Evolutionary conservation across 129 eudicot species (phyloP), one percentile per base, ranked within the genome.

Genomic region (Tagetes patula): DNA sequence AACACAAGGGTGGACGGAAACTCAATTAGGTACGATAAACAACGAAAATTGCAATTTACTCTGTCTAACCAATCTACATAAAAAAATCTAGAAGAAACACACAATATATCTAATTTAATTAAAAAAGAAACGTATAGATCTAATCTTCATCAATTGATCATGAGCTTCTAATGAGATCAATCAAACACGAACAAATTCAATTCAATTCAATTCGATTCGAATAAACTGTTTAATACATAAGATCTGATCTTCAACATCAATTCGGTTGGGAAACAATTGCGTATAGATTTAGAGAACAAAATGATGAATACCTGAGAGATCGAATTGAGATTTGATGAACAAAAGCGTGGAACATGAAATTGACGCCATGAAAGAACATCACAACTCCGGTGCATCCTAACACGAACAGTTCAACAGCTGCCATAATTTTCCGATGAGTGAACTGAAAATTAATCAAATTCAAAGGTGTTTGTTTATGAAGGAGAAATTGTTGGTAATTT

Each of bases 311-410:
- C 96, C 96, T 89, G 81, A 89, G 77, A 32, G 87, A 66, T 59
- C 89, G 86, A 68, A 84, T 40, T 33, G 89, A 82, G 45, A 84
- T 40, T 46, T 80, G 89, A 62, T 77, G 78, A 75, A 79, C 70
- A 3, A 89, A 76, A 71, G 86, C 85, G n/a, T 84, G 96, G 73
- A 86, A 89, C 77, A 89, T 58, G 84, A 84, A 86, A 76, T 89
- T 85, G 71, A 79, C 77, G n/a, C 96, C 91, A 60, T 89, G 96
- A 70, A 86, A 75, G 74, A 89, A 84, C 85, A 86, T 74, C 14
- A 86, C 89, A 13, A 86, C 62, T 71, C 87, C 89, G 5, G 91
- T 84, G 84, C 96, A 86, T 45, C 91, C 89, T 27, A 86, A 63
- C 9, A 86, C 55, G 33, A 89, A 81, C 50, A 89, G 62, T 62